A percentile compares a stretch with the other conserved stretches of the same genome.
Evolutionary conservation across 176 grass and related monocot genomes (phyloP).

Genomic region (Rhynchospora tenuis): DNA sequence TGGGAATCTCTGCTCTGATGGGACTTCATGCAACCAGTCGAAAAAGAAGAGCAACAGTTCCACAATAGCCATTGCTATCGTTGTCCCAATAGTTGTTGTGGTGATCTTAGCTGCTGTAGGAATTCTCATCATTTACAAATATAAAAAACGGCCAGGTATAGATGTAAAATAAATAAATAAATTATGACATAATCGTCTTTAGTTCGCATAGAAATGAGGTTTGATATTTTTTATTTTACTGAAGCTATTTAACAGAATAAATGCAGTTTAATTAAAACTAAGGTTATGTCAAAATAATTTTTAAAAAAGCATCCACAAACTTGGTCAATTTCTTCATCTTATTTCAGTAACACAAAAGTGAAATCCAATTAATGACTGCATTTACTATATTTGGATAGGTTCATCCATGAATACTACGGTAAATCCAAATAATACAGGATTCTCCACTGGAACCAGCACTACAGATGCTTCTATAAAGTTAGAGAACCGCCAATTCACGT

Average conservation of each 20-base stretch:
- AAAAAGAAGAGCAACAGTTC: conserved; percentile 34
- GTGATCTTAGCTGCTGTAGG: conserved; percentile 10
- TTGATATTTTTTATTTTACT: not conserved
- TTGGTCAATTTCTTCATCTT: not conserved
- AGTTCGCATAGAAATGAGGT: not conserved
- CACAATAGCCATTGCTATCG: conserved; percentile 34
- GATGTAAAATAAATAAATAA: not conserved
- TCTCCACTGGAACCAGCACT: not conserved
- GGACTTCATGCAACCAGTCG: conserved; percentile 19
- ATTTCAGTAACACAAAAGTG: not conserved
- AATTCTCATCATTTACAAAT: conserved; percentile 17
- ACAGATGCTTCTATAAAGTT: not conserved
- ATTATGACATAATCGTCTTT: not conserved
- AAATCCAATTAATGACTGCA: not conserved
- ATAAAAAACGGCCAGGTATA: conserved; percentile 31
- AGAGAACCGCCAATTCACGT: conserved; percentile 47
- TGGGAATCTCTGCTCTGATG: conserved; percentile 32
- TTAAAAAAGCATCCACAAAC: too few species aligned
- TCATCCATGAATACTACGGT: not conserved
- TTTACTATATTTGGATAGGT: not conserved
- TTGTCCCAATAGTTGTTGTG: conserved; percentile 16
- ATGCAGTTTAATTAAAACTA: too few species aligned
- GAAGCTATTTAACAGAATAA: not conserved
- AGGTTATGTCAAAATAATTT: too few species aligned
- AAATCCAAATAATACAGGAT: not conserved